Evolutionary conservation across 2,329 filamentous ascomycete genomes (phyloP).

Genomic region (Sordariomycetes sp.): DNA sequence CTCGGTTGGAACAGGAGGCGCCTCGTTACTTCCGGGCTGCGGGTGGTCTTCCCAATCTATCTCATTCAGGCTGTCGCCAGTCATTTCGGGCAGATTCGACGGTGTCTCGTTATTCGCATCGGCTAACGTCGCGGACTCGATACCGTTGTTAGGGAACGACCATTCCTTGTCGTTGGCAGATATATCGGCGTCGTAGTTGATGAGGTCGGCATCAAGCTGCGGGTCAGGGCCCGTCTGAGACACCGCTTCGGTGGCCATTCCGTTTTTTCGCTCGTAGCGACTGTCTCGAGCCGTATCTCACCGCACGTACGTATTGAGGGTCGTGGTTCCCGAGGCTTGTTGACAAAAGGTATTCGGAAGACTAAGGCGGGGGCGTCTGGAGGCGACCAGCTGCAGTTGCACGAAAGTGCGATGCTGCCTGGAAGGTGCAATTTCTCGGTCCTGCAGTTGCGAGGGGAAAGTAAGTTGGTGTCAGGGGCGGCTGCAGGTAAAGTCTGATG

Average conservation of each 20-base stretch:
- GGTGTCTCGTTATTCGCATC: background rate
- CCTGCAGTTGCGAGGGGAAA: background rate
- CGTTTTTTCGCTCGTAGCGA: background rate
- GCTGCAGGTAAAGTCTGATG: background rate
- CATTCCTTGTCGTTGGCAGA: background rate
- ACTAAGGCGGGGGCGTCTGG: background rate
- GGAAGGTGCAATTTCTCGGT: background rate
- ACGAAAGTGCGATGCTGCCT: background rate
- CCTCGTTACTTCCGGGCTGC: background rate
- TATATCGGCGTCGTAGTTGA: conserved; percentile 23
- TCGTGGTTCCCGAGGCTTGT: background rate
- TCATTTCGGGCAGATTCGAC: background rate
- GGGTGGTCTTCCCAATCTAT: conserved; percentile 9
- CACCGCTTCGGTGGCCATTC: conserved; percentile 8
- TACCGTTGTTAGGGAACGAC: background rate
- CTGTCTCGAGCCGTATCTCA: background rate
- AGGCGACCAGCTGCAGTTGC: background rate
- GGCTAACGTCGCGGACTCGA: background rate
- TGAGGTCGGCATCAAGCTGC: conserved; percentile 21
- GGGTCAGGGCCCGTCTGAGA: conserved; percentile 13
- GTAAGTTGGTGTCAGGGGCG: background rate
- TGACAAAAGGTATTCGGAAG: background rate
- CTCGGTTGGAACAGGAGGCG: conserved; percentile 9
- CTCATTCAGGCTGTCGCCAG: conserved; percentile 2
- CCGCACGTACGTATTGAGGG: background rate